Conservation (phyloP, 2,329 filamentous ascomycete genomes). For the Diaporthe batatas region DNA sequence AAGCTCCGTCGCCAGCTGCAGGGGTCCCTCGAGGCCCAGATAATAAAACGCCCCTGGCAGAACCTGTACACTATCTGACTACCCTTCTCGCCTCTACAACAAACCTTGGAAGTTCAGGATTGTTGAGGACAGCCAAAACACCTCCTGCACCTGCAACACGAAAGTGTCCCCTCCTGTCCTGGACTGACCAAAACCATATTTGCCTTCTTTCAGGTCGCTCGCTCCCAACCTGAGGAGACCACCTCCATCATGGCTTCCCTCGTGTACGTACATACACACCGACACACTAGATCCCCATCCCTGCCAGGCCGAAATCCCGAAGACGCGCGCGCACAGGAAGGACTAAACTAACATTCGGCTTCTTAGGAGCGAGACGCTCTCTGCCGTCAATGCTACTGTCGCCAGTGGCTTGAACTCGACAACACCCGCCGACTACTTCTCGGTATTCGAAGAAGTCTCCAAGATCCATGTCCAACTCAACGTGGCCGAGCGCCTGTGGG, state of each 20-base stretch:
- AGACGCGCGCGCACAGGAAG: too few species aligned
- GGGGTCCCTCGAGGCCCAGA: conserved; percentile 29
- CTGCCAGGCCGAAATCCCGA: neutral
- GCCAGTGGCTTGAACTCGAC: conserved; percentile 58
- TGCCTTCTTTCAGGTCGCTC: conserved; percentile 13
- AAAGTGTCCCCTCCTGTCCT: neutral
- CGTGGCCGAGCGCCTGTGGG: conserved; percentile 89
- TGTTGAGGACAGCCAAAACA: conserved; percentile 23
- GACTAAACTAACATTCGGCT: conserved; percentile 7
- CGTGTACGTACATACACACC: conserved; percentile 35
- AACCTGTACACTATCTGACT: conserved; percentile 10
- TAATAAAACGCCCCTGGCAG: conserved; percentile 36
- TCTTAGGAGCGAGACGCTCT: conserved; percentile 43
- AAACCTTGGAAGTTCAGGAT: neutral
- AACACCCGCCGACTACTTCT: conserved; percentile 63
- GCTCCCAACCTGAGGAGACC: conserved; percentile 26
- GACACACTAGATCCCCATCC: neutral
- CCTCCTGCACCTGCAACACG: neutral
- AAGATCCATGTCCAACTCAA: conserved; percentile 89
- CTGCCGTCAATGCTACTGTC: conserved; percentile 64
- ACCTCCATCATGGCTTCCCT: conserved; percentile 39
- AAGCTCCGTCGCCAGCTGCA: conserved; percentile 26
- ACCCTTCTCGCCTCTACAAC: conserved; percentile 16
- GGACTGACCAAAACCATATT: neutral
- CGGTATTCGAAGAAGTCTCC: conserved; percentile 73